Base-by-base conservation (phyloP, 1,284 basidiomycete species). In the Trametes versicolor region DNA sequence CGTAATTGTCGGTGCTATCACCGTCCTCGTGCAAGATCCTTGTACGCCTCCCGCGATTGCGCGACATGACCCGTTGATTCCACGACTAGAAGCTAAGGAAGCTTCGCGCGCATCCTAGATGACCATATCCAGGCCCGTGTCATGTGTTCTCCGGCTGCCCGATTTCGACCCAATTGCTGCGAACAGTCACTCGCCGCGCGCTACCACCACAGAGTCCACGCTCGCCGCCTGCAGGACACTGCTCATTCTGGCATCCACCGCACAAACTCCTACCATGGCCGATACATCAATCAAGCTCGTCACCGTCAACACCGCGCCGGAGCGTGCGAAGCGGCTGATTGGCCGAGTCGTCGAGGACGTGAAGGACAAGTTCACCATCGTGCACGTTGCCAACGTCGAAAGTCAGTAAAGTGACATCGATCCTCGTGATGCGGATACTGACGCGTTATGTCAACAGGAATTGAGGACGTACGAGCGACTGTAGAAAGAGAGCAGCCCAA, bases 251-350 rank as follows among this genome's bases (percentile, higher is more conserved):
- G 6, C 48, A 17, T 49, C 48, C 15, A 25, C 10, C 19, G 3
- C 32, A 25, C 27, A 10, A 19, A n/a, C 29, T 10, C 50, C 21
- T 25, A 27, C 25, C 27, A 67, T 62, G 54, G 12, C 63, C 0
- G 55, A 47, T 4, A 37, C 36, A 19, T 39, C 51, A n/a, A 43
- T 66, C 58, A 68, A 49, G 58, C 65, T 73, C 37, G 66, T 73
- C 17, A 69, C 71, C 3, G 70, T 73, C n/a, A 73, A 73, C 50
- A 73, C 71, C 15, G 71, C 65, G 12, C 71, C 71, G 0, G 71
- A 73, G 47, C 68, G 71, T 21, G 71, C 71, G n/a, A 71, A 64
- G 47, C 64, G 70, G 37, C 58, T 73, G 29, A 68, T 73, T 10
- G 70, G 69, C 6, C 64, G 71, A 0, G 64, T 73, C 0, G 69